Percentiles rank a stretch among this genome's conserved stretches.
phyloP scores from a whole-genome alignment of 306 rosid genomes.

The Prunus persica region Prunus_persica_NCBIv2 NC_034014.1:11671501-11672000 shows the following conservation, averaged over 20 bases:
- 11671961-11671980: no score
- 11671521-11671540: background rate
- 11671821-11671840: no score
- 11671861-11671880: no score
- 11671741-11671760: background rate
- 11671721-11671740: background rate
- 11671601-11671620: background rate
- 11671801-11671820: no score
- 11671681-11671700: background rate
- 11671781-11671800: background rate
- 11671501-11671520: background rate
- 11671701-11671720: background rate
- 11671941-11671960: no score
- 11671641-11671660: background rate
- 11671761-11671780: background rate
- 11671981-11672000: no score
- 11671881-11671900: no score
- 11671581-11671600: background rate
- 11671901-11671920: no score
- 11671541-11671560: background rate
- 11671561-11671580: background rate
- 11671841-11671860: no score
- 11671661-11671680: slow-evolving; percentile 1
- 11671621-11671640: background rate
- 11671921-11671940: no score